phyloP scores from a whole-genome alignment of 768 basidiomycete genomes.

The Mycena capillaripes region DNA sequence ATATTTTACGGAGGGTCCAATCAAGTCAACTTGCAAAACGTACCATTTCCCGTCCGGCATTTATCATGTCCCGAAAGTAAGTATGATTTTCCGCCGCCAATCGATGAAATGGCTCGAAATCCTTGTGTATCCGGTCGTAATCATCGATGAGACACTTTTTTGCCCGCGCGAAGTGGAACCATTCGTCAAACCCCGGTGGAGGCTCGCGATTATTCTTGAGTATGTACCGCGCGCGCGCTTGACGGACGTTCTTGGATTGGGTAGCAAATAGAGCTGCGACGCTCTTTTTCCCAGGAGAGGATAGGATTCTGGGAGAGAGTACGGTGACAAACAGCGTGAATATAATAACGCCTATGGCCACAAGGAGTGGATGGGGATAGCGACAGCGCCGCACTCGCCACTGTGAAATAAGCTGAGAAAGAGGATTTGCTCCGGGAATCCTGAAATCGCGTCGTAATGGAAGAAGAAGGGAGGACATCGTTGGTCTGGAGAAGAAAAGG shows the following conservation, averaged over 20 bases:
- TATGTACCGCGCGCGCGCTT: constrained; percentile 2
- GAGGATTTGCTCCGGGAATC: too few relatives aligned
- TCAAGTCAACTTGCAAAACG: neutral
- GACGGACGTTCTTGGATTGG: constrained; percentile 7
- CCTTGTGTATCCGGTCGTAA: constrained; percentile 21
- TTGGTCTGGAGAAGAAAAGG: too few relatives aligned
- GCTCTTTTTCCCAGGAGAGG: too few relatives aligned
- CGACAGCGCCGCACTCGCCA: too few relatives aligned
- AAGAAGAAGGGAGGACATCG: too few relatives aligned
- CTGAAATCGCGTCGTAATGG: too few relatives aligned
- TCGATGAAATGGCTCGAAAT: constrained; percentile 31
- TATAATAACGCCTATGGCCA: too few relatives aligned
- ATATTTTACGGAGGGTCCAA: neutral
- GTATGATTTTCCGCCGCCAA: neutral
- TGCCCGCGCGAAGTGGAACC: constrained; percentile 18
- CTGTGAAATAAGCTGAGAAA: too few relatives aligned
- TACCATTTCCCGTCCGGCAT: neutral
- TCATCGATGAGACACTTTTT: constrained; percentile 27
- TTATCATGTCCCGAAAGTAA: constrained; percentile 15
- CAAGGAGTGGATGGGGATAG: too few relatives aligned
- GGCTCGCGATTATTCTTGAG: constrained; percentile 16
- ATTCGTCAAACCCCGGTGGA: constrained; percentile 8
- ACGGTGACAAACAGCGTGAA: too few relatives aligned
- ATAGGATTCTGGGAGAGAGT: too few relatives aligned
- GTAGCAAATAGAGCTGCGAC: constrained; percentile 4